These are phyloP conservation scores for Brasenia schreberi DNA, from an alignment of 164 flowering plant genomes.

Conservation along the genomic window DNA sequence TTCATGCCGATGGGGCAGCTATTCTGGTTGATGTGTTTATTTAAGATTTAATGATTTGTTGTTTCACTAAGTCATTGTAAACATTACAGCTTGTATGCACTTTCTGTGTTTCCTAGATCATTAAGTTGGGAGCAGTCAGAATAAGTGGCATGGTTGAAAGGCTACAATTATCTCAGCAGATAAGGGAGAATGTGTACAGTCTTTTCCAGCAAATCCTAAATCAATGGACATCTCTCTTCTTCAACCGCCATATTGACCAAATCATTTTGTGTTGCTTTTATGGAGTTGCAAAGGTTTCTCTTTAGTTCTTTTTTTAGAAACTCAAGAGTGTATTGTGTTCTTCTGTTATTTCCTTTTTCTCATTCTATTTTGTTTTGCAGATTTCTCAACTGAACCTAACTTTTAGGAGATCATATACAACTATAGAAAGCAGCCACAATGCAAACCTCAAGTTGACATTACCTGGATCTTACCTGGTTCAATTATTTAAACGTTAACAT, in stretches of 20 bases:
- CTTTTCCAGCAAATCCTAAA: conserved; percentile 72
- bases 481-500: no score
- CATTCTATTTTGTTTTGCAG: conserved; percentile 26
- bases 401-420: conserved; percentile 76
- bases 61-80: no score
- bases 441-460: conserved; percentile 53
- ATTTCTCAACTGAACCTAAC: conserved; percentile 69
- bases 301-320: no score
- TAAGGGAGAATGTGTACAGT: conserved; percentile 68
- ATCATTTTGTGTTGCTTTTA: conserved; percentile 87
- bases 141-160: no score
- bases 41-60: no score
- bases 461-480: neutral
- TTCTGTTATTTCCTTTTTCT: neutral
- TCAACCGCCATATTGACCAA: conserved; percentile 92
- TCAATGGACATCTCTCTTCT: conserved; percentile 62
- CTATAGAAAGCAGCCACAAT: conserved; percentile 87
- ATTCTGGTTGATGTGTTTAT: no score
- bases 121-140: no score
- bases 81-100: no score
- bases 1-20: no score
- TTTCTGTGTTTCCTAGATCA: no score
- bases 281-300: conserved; percentile 86
- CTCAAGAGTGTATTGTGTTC: neutral
- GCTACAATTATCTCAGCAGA: no score